These are phyloP conservation scores for Strigomonas culicis DNA, from an alignment of 208 protist genomes.

Conservation along the genomic window DNA sequence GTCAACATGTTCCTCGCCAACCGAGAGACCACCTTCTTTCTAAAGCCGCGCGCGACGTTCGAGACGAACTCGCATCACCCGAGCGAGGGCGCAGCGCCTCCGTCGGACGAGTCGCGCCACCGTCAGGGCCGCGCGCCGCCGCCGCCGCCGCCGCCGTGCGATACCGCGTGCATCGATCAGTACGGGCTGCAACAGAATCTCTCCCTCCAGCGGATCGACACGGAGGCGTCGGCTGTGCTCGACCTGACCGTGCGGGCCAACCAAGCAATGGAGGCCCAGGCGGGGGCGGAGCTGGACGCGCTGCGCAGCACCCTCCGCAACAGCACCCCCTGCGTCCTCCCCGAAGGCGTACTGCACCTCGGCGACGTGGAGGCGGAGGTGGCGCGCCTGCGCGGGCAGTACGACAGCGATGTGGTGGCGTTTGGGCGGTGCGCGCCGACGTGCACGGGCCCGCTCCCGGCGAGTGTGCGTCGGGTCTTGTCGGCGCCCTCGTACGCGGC, in stretches of 20 bases:
- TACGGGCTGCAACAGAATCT: not conserved
- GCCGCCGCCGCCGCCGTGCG: not conserved
- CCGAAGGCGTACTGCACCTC: not conserved
- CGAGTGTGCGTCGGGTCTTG: slow-evolving; percentile 41
- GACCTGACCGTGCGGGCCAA: not conserved
- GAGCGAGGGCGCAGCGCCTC: not conserved
- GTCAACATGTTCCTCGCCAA: not conserved
- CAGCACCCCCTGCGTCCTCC: not conserved
- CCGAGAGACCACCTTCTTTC: not conserved
- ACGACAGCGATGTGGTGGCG: not conserved
- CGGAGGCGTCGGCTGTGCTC: not conserved
- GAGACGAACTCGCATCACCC: not conserved
- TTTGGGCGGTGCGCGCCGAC: not conserved
- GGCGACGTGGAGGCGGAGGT: not conserved
- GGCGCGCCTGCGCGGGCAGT: not conserved
- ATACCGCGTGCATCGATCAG: not conserved
- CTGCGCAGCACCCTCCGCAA: not conserved
- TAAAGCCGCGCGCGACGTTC: not conserved
- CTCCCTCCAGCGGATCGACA: not conserved
- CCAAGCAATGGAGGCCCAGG: not conserved
- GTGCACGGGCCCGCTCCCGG: slow-evolving; percentile 17
- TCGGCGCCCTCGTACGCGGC: slow-evolving; percentile 41
- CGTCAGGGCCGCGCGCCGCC: not conserved
- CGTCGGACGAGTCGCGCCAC: not conserved
- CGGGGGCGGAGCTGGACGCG: not conserved